phyloP scores from a whole-genome alignment of 345 rosid genomes.

The Crucihimalaya himalaica region DNA sequence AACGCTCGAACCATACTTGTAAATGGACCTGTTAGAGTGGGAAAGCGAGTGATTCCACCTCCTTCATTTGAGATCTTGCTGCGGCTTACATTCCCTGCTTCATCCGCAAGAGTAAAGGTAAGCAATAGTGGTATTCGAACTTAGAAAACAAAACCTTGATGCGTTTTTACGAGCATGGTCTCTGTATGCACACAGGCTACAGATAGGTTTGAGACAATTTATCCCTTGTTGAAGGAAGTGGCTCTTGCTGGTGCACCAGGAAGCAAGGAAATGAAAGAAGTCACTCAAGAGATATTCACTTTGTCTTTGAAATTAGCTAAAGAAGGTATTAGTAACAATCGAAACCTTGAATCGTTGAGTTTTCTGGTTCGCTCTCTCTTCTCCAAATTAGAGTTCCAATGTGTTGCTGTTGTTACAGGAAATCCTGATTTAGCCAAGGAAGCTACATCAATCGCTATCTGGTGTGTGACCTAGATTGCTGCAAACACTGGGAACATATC shows the following conservation, averaged over 20 bases:
- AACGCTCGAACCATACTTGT: background rate
- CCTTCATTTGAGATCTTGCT: background rate
- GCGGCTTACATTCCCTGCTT: background rate
- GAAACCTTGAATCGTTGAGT: background rate
- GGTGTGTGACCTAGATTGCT: no score
- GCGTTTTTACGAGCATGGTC: background rate
- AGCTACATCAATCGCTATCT: no score
- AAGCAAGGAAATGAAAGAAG: background rate
- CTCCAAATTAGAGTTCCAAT: no score
- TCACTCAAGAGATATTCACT: background rate
- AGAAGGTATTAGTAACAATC: background rate
- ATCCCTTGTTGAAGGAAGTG: background rate
- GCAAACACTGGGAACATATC: background rate
- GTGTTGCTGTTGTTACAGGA: no score
- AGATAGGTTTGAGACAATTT: background rate
- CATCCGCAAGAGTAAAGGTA: background rate
- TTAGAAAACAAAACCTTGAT: background rate
- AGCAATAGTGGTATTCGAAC: background rate
- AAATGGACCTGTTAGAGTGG: background rate
- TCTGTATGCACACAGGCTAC: background rate
- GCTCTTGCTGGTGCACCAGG: background rate
- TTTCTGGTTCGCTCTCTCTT: no score
- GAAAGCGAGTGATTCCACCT: background rate
- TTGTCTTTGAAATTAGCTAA: background rate
- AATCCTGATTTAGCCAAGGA: no score